Conservation (phyloP, 1,284 basidiomycete species). For the Cutaneotrichosporon cyanovorans region DNA sequence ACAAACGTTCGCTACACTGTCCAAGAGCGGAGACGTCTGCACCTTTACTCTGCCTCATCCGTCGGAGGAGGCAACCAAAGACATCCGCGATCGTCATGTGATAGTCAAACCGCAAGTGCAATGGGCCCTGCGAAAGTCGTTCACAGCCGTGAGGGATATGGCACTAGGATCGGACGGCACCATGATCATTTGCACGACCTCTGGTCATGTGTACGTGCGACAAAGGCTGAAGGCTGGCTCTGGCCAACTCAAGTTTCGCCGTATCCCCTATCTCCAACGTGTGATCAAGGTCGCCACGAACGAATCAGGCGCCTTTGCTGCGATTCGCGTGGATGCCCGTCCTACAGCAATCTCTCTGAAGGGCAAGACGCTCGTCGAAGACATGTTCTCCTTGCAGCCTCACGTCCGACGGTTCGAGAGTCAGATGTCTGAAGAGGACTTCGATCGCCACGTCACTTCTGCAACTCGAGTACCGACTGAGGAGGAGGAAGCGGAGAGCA, state of each 20-base stretch:
- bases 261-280: constrained; percentile 75
- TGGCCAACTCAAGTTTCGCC: constrained; percentile 73
- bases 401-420: constrained; percentile 44
- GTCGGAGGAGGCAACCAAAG: constrained; percentile 44
- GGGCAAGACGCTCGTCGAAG: constrained; percentile 60
- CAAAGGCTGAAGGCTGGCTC: constrained; percentile 51
- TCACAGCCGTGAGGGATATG: constrained; percentile 81
- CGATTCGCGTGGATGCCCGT: constrained; percentile 66
- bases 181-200: constrained; percentile 85
- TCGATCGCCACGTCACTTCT: constrained; percentile 18
- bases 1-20: constrained; percentile 74
- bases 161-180: constrained; percentile 81
- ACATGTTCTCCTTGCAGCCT: constrained; percentile 61
- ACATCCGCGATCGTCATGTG: constrained; percentile 40
- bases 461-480: constrained; percentile 13
- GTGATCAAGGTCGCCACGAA: constrained; percentile 78
- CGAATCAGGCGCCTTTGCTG: constrained; percentile 81
- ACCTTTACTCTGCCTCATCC: constrained; percentile 59
- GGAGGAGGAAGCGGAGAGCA: constrained; percentile 43
- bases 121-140: constrained; percentile 80
- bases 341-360: constrained; percentile 55
- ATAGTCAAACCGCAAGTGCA: constrained; percentile 76
- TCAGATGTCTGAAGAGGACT: constrained; percentile 41
- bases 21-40: constrained; percentile 84
- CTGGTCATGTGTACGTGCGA: constrained; percentile 87